A percentile compares a stretch with the other conserved stretches of the same genome.
Conservation (phyloP, 2,329 filamentous ascomycete genomes). For the Cytospora leucostoma region DNA sequence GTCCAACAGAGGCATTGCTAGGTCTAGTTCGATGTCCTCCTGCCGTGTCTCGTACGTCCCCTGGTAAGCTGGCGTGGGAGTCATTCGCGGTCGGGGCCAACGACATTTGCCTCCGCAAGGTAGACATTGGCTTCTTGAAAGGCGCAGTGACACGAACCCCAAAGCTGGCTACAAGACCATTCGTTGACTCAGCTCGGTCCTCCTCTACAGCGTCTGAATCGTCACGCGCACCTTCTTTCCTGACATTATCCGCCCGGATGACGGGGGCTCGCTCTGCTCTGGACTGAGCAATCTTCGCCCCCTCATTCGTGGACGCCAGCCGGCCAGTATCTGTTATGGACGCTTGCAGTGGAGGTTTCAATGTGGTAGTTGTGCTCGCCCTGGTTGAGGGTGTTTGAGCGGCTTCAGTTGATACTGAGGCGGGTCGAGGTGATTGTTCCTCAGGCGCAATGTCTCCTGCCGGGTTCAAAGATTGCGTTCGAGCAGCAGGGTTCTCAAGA, state of each 20-base stretch:
- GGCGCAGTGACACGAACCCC: not conserved
- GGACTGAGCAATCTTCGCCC: not conserved
- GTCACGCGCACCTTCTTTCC: not conserved
- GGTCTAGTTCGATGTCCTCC: not conserved
- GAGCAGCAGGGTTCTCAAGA: not conserved
- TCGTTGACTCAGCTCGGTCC: not conserved
- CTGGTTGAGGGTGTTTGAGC: not conserved
- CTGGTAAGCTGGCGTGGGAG: not conserved
- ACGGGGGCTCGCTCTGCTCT: too few species aligned
- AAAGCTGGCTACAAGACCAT: not conserved
- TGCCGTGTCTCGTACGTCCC: not conserved
- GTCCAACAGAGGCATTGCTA: not conserved
- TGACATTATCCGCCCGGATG: not conserved
- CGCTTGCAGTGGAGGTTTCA: not conserved
- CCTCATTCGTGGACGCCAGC: not conserved
- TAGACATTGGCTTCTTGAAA: not conserved
- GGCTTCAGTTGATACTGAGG: not conserved
- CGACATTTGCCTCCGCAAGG: not conserved
- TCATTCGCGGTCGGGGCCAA: not conserved
- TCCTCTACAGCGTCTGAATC: not conserved
- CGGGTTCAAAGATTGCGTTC: not conserved
- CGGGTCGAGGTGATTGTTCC: not conserved
- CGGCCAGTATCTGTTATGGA: not conserved
- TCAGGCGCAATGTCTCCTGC: not conserved
- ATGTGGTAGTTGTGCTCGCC: not conserved